These are phyloP conservation scores for Pleurotus eryngii DNA, from an alignment of 768 basidiomycete genomes.

Conservation along the genomic window DNA sequence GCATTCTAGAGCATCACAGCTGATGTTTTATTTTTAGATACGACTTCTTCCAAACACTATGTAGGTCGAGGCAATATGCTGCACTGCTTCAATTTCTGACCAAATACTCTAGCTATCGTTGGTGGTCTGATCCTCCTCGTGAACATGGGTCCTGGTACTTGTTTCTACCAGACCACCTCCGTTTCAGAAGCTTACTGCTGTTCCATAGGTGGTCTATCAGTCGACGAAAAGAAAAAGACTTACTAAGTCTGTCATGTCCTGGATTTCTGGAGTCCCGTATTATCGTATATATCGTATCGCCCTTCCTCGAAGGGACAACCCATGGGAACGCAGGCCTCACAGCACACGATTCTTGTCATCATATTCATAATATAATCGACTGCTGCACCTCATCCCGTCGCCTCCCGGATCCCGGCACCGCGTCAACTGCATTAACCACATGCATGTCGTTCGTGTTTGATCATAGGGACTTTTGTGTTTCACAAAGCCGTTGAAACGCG, in stretches of 20 bases:
- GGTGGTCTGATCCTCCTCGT: constrained; percentile 96
- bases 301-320: background rate
- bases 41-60: constrained; percentile 97
- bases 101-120: constrained; percentile 63
- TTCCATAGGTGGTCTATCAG: constrained; percentile 78
- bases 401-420: too few species aligned
- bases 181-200: background rate
- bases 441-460: too few species aligned
- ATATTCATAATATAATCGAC: too few species aligned
- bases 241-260: constrained; percentile 40
- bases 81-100: background rate
- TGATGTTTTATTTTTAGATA: constrained; percentile 49
- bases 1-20: too few species aligned
- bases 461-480: too few species aligned
- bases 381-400: too few species aligned
- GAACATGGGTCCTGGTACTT: constrained; percentile 92
- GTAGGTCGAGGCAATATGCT: constrained; percentile 27
- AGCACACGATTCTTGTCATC: too few species aligned
- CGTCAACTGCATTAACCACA: too few species aligned
- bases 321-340: too few species aligned
- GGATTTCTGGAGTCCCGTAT: background rate
- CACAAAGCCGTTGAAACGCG: too few species aligned
- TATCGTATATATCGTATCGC: background rate
- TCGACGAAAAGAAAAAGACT: constrained; percentile 99
- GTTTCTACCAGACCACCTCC: too few species aligned